phyloP scores from a whole-genome alignment of 2,329 filamentous ascomycete genomes.

The Neonectria hederae region DNA sequence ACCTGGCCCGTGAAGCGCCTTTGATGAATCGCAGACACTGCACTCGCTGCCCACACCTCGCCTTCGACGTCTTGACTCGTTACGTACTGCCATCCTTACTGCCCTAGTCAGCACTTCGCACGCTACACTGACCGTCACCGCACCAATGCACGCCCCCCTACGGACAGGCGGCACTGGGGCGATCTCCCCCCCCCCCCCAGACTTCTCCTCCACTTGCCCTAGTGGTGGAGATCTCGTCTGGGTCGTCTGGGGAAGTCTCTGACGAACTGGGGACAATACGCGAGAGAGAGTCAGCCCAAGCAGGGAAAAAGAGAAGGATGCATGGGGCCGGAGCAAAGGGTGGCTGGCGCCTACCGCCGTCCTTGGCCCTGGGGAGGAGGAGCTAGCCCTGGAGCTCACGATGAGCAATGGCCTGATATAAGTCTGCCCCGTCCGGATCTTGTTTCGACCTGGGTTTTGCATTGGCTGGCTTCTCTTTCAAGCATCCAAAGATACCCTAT shows the following conservation, averaged over 20 bases:
- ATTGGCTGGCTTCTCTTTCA: conserved; percentile 26
- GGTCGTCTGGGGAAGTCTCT: conserved; percentile 7
- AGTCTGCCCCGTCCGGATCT: conserved; percentile 30
- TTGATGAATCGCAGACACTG: not conserved
- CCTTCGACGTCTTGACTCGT: conserved; percentile 28
- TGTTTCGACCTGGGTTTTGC: conserved; percentile 22
- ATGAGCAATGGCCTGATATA: conserved; percentile 36
- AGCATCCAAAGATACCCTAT: conserved; percentile 26
- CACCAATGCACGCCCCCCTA: conserved; percentile 24
- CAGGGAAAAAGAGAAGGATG: conserved; percentile 14
- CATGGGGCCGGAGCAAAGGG: conserved; percentile 42
- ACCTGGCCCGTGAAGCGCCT: conserved; percentile 4
- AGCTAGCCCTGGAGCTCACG: conserved; percentile 13
- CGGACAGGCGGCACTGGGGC: conserved; percentile 35
- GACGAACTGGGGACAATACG: conserved; percentile 21
- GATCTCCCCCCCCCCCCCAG: conserved; percentile 28
- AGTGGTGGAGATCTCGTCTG: conserved; percentile 39
- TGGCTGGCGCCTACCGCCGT: conserved; percentile 38
- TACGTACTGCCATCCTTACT: conserved; percentile 15
- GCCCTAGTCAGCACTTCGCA: not conserved
- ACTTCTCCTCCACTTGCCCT: too few relatives aligned
- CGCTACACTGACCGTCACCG: conserved; percentile 7
- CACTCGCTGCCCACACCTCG: conserved; percentile 1
- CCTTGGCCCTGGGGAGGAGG: conserved; percentile 21
- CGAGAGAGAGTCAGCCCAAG: conserved; percentile 4